Evolutionary conservation across 306 rosid species (phyloP), one percentile per base, ranked within the genome.

Genomic region (Rosa chinensis): DNA sequence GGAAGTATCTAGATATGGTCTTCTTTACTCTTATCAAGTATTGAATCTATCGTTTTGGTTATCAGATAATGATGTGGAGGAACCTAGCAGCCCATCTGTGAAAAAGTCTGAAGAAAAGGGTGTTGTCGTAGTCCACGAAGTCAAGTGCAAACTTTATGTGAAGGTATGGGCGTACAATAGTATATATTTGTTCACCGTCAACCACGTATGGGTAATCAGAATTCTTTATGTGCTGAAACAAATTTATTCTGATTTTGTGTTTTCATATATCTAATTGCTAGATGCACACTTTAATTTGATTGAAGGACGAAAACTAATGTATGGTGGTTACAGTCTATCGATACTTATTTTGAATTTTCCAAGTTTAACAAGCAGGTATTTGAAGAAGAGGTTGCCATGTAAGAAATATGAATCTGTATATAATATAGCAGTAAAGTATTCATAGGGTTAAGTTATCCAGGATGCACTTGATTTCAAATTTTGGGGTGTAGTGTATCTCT

Each of bases 41-140:
- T n/a, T 77, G 83, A 37, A 50, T 80, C 5, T 52, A 50, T 43
- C 48, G 47, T 28, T 77, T 74, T 87, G 84, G 70, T 82, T 64
- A 49, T 78, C 86, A 96, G 98, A 93, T 74, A 84, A 89, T 78
- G 99, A 90, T 21, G 44, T 78, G 84, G 93, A 90, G 91, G 92
- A 82, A 80, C 99, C 99, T 74, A 85, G 96, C 83, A 96, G 99
- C 87, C 99, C 99, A 78, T 96, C 99, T 7, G 92, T 96, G 49
- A 90, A 93, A 81, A 93, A 93, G 80, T 79, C 91, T 45, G 93
- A 91, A 88, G 99, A 96, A 90, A 87, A 87, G 87, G 99, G 99
- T 71, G 87, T 93, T 62, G 78, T 84, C 43, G 92, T 91, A 17
- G 98, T 96, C 47, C 94, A 96, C 86, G 98, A 96, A 88, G 94